Evolutionary conservation across 257 asterid species (phyloP), one percentile per base, ranked within the genome.

Genomic region (Forsythia suspensa): DNA sequence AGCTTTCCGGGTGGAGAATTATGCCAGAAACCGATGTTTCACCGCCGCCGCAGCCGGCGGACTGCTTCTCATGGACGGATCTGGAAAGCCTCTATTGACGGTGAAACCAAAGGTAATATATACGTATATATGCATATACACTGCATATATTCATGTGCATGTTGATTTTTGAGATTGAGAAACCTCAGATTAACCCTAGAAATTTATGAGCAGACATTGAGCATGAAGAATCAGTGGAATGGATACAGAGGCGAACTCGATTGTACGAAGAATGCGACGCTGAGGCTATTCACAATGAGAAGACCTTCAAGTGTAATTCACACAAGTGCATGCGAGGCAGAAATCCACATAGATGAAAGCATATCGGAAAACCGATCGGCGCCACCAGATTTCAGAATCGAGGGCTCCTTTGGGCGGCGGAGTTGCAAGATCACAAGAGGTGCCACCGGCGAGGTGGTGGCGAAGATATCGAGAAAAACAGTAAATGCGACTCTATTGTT

Each of bases 21-120:
- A 86, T 40, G 69, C 80, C 76, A 70, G 84, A 51, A 83, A 71
- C 76, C 77, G 73, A 39, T 48, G 87, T 39, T 70, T 61, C 2
- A 29, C 34, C 1, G 34, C 34, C 52, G 74, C 15, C 1, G 78
- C 79, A 5, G 72, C 77, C 3, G 79, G 76, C 4, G 82, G 82
- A 65, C 80, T 86, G 42, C 76, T 86, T 68, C 89, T 83, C 79
- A 78, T 86, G 89, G 89, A 86, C 37, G 87, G 85, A 77, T 69
- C 61, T 2, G 89, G 89, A 18, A 73, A 72, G 55, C 59, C 84
- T 51, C 83, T 86, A 29, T 79, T 86, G 9, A 81, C 85, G 8
- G 21, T 83, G 79, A 81, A 80, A 66, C 89, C 89, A 51, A 87
- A 86, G 89, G 87, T 86, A 29, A 29, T 86, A 78, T 16, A 43